These are phyloP conservation scores for Aspergillus campestris DNA, from an alignment of 495 filamentous ascomycete genomes.

Conservation along the genomic window DNA sequence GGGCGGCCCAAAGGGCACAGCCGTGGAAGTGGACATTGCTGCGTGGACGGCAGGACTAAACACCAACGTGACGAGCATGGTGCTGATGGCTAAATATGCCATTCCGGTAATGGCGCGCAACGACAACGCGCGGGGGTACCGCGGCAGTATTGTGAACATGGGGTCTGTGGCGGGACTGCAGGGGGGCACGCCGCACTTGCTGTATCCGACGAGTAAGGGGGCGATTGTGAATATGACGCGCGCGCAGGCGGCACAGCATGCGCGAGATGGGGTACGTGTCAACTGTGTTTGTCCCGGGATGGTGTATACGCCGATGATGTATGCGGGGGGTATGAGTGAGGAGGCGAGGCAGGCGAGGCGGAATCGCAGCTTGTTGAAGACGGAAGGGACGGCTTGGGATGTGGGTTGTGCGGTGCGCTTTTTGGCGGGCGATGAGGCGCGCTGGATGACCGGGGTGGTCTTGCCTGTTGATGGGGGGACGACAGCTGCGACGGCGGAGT, in stretches of 20 bases:
- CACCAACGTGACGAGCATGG: constrained; percentile 52
- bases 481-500: constrained; percentile 17
- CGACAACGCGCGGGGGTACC: constrained; percentile 14
- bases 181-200: constrained; percentile 49
- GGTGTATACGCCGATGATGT: constrained; percentile 56
- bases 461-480: constrained; percentile 44
- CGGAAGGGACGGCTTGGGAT: constrained; percentile 50
- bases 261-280: constrained; percentile 41
- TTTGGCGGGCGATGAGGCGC: constrained; percentile 36
- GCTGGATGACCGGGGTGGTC: constrained; percentile 42
- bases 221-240: constrained; percentile 52
- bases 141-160: constrained; percentile 49
- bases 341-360: constrained; percentile 38
- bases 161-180: constrained; percentile 46
- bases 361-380: constrained; percentile 41
- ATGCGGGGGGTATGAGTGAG: constrained; percentile 40
- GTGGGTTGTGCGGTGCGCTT: constrained; percentile 28
- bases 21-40: constrained; percentile 44
- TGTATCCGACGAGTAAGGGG: constrained; percentile 56
- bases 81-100: constrained; percentile 46
- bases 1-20: constrained; percentile 43
- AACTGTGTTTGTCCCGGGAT: constrained; percentile 56
- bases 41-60: constrained; percentile 45
- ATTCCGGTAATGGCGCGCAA: constrained; percentile 47
- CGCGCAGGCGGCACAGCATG: constrained; percentile 52